Evolutionary conservation across 768 basidiomycete genomes (phyloP).

Genomic region (Termitomyces bulborhizus): DNA sequence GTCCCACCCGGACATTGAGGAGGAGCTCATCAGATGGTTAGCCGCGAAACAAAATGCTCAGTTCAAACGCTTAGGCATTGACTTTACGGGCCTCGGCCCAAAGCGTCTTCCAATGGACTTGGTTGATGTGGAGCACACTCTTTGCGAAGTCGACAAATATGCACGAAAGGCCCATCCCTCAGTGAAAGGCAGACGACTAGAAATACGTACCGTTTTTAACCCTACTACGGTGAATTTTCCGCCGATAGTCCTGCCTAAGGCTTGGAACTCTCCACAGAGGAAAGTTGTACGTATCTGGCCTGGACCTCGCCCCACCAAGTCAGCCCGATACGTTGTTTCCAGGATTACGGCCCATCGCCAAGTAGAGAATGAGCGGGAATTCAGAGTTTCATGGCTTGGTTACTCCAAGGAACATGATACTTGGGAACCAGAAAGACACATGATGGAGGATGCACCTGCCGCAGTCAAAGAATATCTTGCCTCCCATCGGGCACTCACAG

Average conservation of each 20-base stretch:
- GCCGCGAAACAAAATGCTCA: conserved; percentile 51
- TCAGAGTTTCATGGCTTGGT: conserved; percentile 49
- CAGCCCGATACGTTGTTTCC: conserved; percentile 39
- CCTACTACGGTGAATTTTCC: conserved; percentile 20
- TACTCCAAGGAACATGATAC: conserved; percentile 45
- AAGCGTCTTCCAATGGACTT: conserved; percentile 47
- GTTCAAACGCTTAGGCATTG: conserved; percentile 52
- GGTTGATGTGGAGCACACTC: conserved; percentile 70
- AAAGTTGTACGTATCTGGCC: conserved; percentile 34
- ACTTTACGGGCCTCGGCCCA: conserved; percentile 47
- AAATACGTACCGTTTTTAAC: conserved; percentile 32
- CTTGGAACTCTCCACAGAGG: conserved; percentile 49
- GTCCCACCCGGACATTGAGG: conserved; percentile 34
- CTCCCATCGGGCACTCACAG: neutral
- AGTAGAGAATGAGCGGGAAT: conserved; percentile 30
- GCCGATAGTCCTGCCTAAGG: conserved; percentile 37
- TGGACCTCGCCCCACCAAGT: conserved; percentile 25
- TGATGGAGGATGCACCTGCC: conserved; percentile 44
- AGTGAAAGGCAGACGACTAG: conserved; percentile 34
- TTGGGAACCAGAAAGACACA: conserved; percentile 47
- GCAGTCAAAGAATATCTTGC: conserved; percentile 36
- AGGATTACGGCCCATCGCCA: conserved; percentile 31
- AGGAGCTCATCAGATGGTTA: conserved; percentile 61
- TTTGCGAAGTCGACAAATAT: conserved; percentile 81
- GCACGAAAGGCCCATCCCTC: conserved; percentile 48